These are phyloP conservation scores for Suillus plorans DNA, from an alignment of 768 basidiomycete genomes.

Conservation along the genomic window DNA sequence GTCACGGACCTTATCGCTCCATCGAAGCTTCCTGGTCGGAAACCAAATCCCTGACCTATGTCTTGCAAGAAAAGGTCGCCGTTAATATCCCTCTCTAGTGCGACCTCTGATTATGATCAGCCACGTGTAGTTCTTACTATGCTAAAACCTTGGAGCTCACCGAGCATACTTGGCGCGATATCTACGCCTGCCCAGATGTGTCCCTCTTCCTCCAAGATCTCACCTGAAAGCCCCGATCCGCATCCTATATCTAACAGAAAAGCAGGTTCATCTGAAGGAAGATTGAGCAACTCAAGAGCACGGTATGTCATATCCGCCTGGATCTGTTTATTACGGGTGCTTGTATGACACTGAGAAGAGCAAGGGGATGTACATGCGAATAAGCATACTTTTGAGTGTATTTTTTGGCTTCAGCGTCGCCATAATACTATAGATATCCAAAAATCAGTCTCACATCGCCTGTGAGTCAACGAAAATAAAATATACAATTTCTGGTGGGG, in stretches of 20 bases:
- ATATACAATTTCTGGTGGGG: slow-evolving; percentile 88
- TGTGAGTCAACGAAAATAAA: slow-evolving; percentile 2
- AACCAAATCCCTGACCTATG: slow-evolving; percentile 97
- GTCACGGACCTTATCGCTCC: slow-evolving; percentile 85
- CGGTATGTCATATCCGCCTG: slow-evolving; percentile 98
- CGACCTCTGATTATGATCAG: slow-evolving; percentile 68
- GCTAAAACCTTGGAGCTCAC: slow-evolving; percentile 42
- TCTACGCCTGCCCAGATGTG: slow-evolving; percentile 94
- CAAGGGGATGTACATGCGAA: slow-evolving; percentile 5
- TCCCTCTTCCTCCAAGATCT: slow-evolving; percentile 93
- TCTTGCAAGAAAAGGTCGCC: slow-evolving; percentile 97
- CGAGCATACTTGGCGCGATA: slow-evolving; percentile 95
- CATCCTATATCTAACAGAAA: slow-evolving; percentile 95
- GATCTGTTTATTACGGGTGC: slow-evolving; percentile 94
- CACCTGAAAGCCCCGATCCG: slow-evolving; percentile 94
- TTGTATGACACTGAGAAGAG: slow-evolving; percentile 33
- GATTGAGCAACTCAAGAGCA: slow-evolving; percentile 85
- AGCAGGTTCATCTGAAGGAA: slow-evolving; percentile 77
- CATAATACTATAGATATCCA: slow-evolving; percentile 75
- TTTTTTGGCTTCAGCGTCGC: slow-evolving; percentile 91
- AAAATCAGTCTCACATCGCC: not conserved
- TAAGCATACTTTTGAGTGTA: slow-evolving; percentile 86
- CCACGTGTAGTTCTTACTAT: not conserved
- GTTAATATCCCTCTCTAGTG: slow-evolving; percentile 91
- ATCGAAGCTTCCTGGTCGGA: slow-evolving; percentile 95